These are phyloP conservation scores for Erythrophleum ivorense DNA, from an alignment of 331 rosid species.

Conservation along the genomic window DNA sequence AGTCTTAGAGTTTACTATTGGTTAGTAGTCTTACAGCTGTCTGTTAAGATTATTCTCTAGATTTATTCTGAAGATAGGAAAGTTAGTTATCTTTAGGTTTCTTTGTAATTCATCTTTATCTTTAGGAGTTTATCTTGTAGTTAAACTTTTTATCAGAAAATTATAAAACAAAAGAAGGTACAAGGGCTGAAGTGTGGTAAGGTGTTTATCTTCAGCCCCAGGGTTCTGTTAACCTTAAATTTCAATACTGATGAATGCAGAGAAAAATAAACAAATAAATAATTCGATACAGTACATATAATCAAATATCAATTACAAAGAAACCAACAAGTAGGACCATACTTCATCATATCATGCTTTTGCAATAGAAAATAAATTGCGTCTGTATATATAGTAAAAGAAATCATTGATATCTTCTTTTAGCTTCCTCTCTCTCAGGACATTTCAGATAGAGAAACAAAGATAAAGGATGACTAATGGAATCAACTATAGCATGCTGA, in stretches of 20 bases:
- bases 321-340: slow-evolving; percentile 7
- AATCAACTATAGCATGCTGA: neutral
- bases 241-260: neutral
- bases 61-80: neutral
- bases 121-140: neutral
- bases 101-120: neutral
- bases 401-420: slow-evolving; percentile 1
- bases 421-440: neutral
- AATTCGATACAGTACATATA: neutral
- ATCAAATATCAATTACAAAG: slow-evolving; percentile 13
- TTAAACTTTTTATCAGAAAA: neutral
- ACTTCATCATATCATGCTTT: neutral
- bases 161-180: neutral
- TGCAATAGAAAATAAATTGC: neutral
- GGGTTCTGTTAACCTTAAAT: neutral
- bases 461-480: neutral
- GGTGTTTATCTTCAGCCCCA: neutral
- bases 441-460: neutral
- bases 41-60: neutral
- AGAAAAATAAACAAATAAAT: neutral
- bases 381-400: neutral
- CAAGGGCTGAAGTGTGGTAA: neutral
- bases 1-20: neutral
- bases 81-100: neutral
- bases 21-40: neutral